Evolutionary conservation across 176 grass and related monocot species (phyloP).

Genomic region (Ananas comosus): DNA sequence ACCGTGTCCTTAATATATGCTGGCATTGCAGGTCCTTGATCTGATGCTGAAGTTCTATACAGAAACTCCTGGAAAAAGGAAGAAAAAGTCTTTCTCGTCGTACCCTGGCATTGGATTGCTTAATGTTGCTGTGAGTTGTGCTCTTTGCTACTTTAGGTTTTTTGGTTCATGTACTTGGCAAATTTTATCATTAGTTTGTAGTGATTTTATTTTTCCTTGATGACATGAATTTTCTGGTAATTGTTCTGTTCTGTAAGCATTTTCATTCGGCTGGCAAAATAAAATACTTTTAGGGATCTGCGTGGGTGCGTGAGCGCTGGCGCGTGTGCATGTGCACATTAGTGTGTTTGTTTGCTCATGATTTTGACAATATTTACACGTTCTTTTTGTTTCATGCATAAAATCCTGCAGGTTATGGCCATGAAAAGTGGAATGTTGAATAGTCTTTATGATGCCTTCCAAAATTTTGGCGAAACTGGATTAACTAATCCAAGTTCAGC

Average conservation of each 20-base stretch:
- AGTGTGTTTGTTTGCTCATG: not conserved
- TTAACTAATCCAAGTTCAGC: constrained; percentile 32
- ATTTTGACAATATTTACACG: not conserved
- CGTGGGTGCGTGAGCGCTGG: not conserved
- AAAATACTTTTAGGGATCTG: not conserved
- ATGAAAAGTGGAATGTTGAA: constrained; percentile 67
- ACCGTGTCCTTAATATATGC: constrained; percentile 12
- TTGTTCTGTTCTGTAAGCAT: no score
- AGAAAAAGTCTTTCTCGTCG: constrained; percentile 47
- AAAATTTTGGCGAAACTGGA: constrained; percentile 51
- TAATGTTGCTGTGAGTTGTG: constrained; percentile 84
- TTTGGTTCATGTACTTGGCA: not conserved
- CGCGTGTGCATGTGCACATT: not conserved
- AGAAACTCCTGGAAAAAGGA: constrained; percentile 36
- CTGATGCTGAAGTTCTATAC: constrained; percentile 62
- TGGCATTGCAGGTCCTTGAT: constrained; percentile 59
- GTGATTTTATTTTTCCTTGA: not conserved
- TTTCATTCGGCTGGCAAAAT: not conserved
- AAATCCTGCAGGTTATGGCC: constrained; percentile 53
- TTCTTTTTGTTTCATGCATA: not conserved
- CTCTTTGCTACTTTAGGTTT: constrained; percentile 1
- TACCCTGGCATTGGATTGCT: constrained; percentile 77
- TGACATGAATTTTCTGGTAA: not conserved
- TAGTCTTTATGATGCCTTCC: constrained; percentile 75
- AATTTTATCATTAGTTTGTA: constrained; percentile 6